phyloP scores from a whole-genome alignment of 2,329 filamentous ascomycete genomes.

The Epichloe sp. region DNA sequence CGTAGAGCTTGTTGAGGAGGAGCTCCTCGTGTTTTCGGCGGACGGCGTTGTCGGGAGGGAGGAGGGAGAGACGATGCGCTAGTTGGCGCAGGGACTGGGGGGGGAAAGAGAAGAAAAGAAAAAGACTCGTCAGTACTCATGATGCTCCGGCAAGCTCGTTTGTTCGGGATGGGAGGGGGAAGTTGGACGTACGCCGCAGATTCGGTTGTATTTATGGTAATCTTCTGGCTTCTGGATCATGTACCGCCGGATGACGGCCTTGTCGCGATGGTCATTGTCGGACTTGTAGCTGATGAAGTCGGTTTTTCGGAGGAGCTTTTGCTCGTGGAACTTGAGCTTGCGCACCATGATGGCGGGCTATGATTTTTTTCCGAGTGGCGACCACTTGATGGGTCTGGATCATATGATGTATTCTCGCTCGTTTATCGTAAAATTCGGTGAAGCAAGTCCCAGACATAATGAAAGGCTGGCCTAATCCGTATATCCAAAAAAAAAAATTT shows the following conservation, averaged over 20 bases:
- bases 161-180: not conserved
- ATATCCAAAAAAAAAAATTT: no score
- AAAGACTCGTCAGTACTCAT: not conserved
- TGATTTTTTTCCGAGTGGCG: not conserved
- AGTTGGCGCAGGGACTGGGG: slow-evolving; percentile 69
- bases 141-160: not conserved
- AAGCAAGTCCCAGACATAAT: no score
- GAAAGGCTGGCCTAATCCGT: no score
- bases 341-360: slow-evolving; percentile 55
- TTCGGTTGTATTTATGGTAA: slow-evolving; percentile 54
- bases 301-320: slow-evolving; percentile 83
- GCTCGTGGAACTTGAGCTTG: slow-evolving; percentile 93
- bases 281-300: slow-evolving; percentile 92
- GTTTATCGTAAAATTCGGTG: no score
- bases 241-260: slow-evolving; percentile 69
- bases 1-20: slow-evolving; percentile 80
- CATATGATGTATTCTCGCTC: no score
- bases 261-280: slow-evolving; percentile 76
- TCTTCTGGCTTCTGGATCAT: slow-evolving; percentile 82
- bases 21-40: slow-evolving; percentile 76
- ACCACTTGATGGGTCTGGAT: no score
- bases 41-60: slow-evolving; percentile 66
- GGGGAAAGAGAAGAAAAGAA: not conserved
- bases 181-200: slow-evolving; percentile 48
- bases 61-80: slow-evolving; percentile 72